These are phyloP conservation scores for Fusarium xylarioides DNA, from an alignment of 2,329 filamentous ascomycete species.

Conservation along the genomic window DNA sequence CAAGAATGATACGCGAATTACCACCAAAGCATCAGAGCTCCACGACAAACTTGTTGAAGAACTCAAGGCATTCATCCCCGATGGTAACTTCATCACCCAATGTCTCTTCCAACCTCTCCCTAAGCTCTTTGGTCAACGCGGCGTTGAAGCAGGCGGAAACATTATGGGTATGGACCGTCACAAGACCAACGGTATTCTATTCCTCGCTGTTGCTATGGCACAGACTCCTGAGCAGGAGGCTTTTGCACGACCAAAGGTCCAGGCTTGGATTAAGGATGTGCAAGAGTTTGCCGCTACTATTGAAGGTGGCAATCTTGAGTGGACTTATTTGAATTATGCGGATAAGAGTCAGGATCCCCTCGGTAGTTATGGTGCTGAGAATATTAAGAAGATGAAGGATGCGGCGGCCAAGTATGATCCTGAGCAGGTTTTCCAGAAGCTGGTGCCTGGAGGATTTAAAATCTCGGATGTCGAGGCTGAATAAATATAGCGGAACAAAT, in stretches of 20 bases:
- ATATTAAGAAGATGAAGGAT: slow-evolving; percentile 32
- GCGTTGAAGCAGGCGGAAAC: slow-evolving; percentile 21
- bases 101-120: slow-evolving; percentile 25
- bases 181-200: slow-evolving; percentile 16
- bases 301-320: slow-evolving; percentile 24
- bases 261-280: slow-evolving; percentile 12
- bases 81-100: slow-evolving; percentile 24
- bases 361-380: slow-evolving; percentile 34
- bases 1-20: slow-evolving; percentile 24
- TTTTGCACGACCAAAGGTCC: slow-evolving; percentile 6
- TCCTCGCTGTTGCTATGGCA: slow-evolving; percentile 17
- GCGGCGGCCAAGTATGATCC: slow-evolving; percentile 39
- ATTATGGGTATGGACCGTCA: slow-evolving; percentile 27
- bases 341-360: slow-evolving; percentile 33
- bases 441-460: slow-evolving; percentile 34
- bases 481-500: accelerated
- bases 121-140: slow-evolving; percentile 16
- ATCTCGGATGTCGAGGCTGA: slow-evolving; percentile 30
- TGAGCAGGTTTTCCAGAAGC: slow-evolving; percentile 40
- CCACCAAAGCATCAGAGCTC: slow-evolving; percentile 17
- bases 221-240: slow-evolving; percentile 14
- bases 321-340: slow-evolving; percentile 35
- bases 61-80: slow-evolving; percentile 17
- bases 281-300: slow-evolving; percentile 19
- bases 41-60: slow-evolving; percentile 22